Evolutionary conservation across 2,329 filamentous ascomycete genomes (phyloP).

Genomic region (Arthrinium puccinioides): DNA sequence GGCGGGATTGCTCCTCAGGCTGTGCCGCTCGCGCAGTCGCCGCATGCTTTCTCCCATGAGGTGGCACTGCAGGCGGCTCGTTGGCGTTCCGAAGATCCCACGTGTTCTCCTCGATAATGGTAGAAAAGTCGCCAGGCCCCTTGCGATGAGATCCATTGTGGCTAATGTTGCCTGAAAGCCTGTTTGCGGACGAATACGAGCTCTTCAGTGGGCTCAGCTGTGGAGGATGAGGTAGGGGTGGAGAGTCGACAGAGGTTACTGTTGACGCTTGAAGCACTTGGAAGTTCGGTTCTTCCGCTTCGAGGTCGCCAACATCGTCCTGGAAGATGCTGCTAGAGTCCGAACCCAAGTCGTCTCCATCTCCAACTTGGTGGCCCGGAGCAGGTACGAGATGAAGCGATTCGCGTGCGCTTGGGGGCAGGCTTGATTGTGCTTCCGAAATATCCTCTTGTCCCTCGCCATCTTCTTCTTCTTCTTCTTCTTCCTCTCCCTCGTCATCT

Average conservation of each 20-base stretch:
- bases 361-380: conserved; percentile 20
- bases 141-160: conserved; percentile 19
- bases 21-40: conserved; percentile 4
- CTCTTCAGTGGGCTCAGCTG: conserved; percentile 46
- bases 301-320: conserved; percentile 32
- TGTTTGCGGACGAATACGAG: conserved; percentile 43
- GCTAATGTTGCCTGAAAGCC: conserved; percentile 23
- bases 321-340: conserved; percentile 36
- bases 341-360: conserved; percentile 21
- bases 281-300: conserved; percentile 23
- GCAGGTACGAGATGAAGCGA: conserved; percentile 34
- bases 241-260: conserved; percentile 27
- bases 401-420: conserved; percentile 24
- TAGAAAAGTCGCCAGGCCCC: conserved; percentile 34
- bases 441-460: conserved; percentile 15
- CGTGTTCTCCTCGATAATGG: conserved; percentile 40
- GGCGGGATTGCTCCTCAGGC: conserved; percentile 15
- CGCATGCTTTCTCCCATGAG: conserved; percentile 20
- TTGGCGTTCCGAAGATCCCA: conserved; percentile 28
- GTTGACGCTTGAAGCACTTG: conserved; percentile 23
- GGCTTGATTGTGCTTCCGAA: conserved; percentile 1
- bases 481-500: conserved; percentile 25
- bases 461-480: conserved; percentile 32
- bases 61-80: conserved; percentile 17
- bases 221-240: conserved; percentile 38